A percentile compares a stretch with the other conserved stretches of the same genome.
These are phyloP conservation scores for Aspergillus pseudoviridinutans DNA, from an alignment of 2,329 filamentous ascomycete species.

Conservation along the genomic window DNA sequence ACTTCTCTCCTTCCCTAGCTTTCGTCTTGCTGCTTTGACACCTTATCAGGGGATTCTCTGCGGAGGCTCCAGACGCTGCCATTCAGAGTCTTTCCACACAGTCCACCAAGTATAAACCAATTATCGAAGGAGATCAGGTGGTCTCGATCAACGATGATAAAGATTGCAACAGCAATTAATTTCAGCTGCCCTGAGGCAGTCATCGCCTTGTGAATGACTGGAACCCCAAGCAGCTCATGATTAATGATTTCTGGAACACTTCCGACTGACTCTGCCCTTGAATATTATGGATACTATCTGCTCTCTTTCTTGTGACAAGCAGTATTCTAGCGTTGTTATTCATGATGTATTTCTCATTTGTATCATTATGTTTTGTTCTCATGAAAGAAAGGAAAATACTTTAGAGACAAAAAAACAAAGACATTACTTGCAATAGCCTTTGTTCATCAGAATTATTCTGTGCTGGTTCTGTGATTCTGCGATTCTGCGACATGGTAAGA, in stretches of 20 bases:
- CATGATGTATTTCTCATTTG: not conserved
- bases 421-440: not conserved
- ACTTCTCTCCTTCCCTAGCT: slow-evolving; percentile 1
- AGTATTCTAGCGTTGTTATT: not conserved
- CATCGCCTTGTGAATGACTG: not conserved
- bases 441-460: not conserved
- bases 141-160: slow-evolving; percentile 47
- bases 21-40: slow-evolving; percentile 3
- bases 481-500: not conserved
- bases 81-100: slow-evolving; percentile 64
- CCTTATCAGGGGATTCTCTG: slow-evolving; percentile 66
- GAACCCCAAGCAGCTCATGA: not conserved
- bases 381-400: not conserved
- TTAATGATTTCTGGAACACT: not conserved
- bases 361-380: not conserved
- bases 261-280: not conserved
- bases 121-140: slow-evolving; percentile 73
- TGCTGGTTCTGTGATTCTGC: not conserved
- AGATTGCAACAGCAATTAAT: not conserved
- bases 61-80: slow-evolving; percentile 65
- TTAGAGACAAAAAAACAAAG: not conserved
- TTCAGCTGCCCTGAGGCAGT: not conserved
- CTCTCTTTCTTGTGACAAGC: not conserved
- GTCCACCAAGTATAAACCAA: slow-evolving; percentile 57
- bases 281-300: not conserved